Conservation (phyloP, 73 alveolate species). For the Paraurostyla sp. region DNA sequence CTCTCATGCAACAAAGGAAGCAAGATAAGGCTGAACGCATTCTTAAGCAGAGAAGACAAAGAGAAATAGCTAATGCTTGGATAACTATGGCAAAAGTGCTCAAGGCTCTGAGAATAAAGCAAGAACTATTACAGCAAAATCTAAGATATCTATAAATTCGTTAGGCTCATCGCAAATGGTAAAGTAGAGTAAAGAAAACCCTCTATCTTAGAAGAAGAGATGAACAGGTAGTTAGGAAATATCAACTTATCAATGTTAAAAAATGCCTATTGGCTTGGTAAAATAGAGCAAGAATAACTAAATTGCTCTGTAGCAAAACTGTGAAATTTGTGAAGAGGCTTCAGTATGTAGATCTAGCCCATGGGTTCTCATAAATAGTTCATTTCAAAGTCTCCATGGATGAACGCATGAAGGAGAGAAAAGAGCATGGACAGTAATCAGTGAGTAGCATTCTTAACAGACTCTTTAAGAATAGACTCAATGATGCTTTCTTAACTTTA, state of each 20-base stretch:
- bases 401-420: slow-evolving; percentile 69
- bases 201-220: slow-evolving; percentile 47
- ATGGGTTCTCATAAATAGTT: slow-evolving; percentile 38
- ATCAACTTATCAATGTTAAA: not conserved
- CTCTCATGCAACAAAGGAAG: not conserved
- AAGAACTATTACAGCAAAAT: not conserved
- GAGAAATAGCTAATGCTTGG: slow-evolving; percentile 57
- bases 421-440: slow-evolving; percentile 62
- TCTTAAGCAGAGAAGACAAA: slow-evolving; percentile 8
- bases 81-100: slow-evolving; percentile 21
- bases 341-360: slow-evolving; percentile 30
- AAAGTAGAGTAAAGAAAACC: slow-evolving; percentile 49
- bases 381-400: slow-evolving; percentile 31
- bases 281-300: not conserved
- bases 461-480: slow-evolving; percentile 34
- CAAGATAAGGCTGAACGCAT: slow-evolving; percentile 25
- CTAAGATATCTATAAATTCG: slow-evolving; percentile 14
- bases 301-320: slow-evolving; percentile 52
- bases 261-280: slow-evolving; percentile 22
- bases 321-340: slow-evolving; percentile 47
- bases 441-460: slow-evolving; percentile 24
- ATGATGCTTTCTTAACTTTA: slow-evolving; percentile 45
- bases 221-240: not conserved
- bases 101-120: slow-evolving; percentile 37
- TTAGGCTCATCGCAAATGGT: slow-evolving; percentile 58